These are phyloP conservation scores for Penicillium roqueforti DNA, from an alignment of 495 filamentous ascomycete species.

Conservation along the genomic window DNA sequence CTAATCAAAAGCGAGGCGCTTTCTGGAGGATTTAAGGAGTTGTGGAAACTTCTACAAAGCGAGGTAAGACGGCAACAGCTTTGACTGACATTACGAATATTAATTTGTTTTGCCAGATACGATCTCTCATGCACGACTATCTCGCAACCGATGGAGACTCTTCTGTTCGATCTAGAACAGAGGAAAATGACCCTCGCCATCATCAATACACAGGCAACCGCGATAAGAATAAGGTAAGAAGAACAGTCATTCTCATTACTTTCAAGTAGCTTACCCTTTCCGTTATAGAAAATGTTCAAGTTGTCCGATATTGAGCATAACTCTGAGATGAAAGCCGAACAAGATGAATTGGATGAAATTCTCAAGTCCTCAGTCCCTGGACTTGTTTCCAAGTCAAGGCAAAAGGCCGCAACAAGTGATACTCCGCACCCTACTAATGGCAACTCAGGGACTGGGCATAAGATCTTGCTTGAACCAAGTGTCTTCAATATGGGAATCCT, in stretches of 20 bases:
- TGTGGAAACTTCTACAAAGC: constrained; percentile 89
- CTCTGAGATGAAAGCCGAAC: constrained; percentile 68
- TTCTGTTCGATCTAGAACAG: constrained; percentile 43
- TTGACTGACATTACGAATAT: neutral
- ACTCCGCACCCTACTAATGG: constrained; percentile 34
- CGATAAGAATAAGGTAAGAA: constrained; percentile 62
- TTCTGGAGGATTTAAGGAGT: constrained; percentile 77
- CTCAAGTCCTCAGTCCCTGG: constrained; percentile 88
- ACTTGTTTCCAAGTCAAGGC: constrained; percentile 73
- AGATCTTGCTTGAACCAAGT: constrained; percentile 88
- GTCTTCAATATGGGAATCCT: constrained; percentile 97
- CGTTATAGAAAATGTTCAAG: constrained; percentile 71
- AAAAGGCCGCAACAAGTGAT: constrained; percentile 35
- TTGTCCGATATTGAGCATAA: constrained; percentile 77
- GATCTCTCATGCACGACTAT: constrained; percentile 92
- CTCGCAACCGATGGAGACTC: constrained; percentile 85
- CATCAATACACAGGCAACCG: constrained; percentile 57
- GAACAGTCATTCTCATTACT: neutral
- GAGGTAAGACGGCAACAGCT: constrained; percentile 45
- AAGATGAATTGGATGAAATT: constrained; percentile 86
- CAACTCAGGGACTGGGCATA: constrained; percentile 66
- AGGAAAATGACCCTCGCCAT: constrained; percentile 47
- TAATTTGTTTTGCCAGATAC: constrained; percentile 50
- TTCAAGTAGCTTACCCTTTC: constrained; percentile 19
- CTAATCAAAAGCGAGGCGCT: constrained; percentile 53